Evolutionary conservation across 495 filamentous ascomycete genomes (phyloP).

Genomic region (Gamarada debralockiae): DNA sequence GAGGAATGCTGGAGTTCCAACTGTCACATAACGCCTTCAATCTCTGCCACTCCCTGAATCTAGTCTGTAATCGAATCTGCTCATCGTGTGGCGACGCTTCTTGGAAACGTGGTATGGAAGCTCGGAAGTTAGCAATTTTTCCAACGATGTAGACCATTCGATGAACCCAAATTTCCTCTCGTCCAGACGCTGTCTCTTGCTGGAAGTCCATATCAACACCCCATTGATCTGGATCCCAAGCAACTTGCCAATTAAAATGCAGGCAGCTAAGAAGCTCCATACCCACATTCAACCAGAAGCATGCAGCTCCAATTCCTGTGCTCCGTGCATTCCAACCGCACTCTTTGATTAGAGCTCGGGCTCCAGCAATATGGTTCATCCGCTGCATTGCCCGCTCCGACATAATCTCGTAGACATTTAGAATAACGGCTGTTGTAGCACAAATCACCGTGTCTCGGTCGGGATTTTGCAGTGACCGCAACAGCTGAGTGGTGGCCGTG

Average conservation of each 20-base stretch:
- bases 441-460: conserved; percentile 81
- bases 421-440: conserved; percentile 81
- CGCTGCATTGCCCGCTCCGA: conserved; percentile 66
- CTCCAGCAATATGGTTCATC: conserved; percentile 85
- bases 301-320: conserved; percentile 76
- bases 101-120: conserved; percentile 56
- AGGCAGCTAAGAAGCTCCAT: conserved; percentile 89
- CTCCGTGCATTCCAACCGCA: conserved; percentile 85
- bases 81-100: conserved; percentile 56
- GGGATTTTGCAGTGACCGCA: conserved; percentile 71
- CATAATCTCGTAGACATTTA: conserved; percentile 94
- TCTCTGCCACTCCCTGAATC: conserved; percentile 71
- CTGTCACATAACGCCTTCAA: conserved; percentile 71
- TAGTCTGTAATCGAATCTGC: conserved; percentile 57
- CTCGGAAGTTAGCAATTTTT: conserved; percentile 81
- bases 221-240: conserved; percentile 94
- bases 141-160: conserved; percentile 87
- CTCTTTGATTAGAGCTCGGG: conserved; percentile 84
- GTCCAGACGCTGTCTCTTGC: conserved; percentile 29
- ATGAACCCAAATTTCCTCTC: conserved; percentile 88
- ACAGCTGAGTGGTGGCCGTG: conserved; percentile 68
- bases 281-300: conserved; percentile 91
- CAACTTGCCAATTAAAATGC: conserved; percentile 79
- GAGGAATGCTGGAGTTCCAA: conserved; percentile 74
- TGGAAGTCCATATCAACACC: conserved; percentile 66